Base-by-base conservation (phyloP, 1,284 basidiomycete species). In the Puccinia polysora region DNA sequence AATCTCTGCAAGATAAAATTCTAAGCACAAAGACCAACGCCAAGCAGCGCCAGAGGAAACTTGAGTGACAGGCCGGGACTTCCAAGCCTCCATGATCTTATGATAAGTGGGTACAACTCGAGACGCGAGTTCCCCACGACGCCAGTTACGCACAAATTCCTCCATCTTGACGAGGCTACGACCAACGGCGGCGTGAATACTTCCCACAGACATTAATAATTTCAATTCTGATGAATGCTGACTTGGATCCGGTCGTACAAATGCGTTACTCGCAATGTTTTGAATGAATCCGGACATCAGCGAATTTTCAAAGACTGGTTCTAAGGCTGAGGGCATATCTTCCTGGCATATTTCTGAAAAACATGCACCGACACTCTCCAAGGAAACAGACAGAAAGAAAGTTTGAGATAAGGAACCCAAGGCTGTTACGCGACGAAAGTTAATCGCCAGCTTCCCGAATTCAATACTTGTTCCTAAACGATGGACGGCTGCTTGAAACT, bases 91-190 rank as follows among this genome's bases (percentile, higher is more conserved):
- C 12, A 49, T 36, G 12, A 64, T 64, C n/a, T 38, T 52, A 32
- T 64, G 62, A 64, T 64, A 64, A 40, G 50, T 64, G 6, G 62
- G 62, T 14, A 38, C 62, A 28, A 64, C 50, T 12, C 62, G 62
- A 32, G 62, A 64, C 12, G 62, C 62, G 30, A 64, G 43, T 36
- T 64, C 62, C 50, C 49, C 43, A 40, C 23, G 45, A 25, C 62
- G 45, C 62, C 62, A 64, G 49, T 50, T 45, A 32, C 62, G 62
- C 32, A 64, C 34, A 38, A 64, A 64, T 25, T 64, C 62, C 47
- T 64, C 62, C 49, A 64, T 52, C 47, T 64, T 64, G 62, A 64
- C 62, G 25, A 64, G 49, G 30, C 62, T 64, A 2, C 62, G 62
- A 64, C 62, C 62, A 20, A 64, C 62, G 32, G 28, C 15, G 30